Conservation (phyloP, 2,329 filamentous ascomycete genomes). For the Hymenoscyphus infarciens region DNA sequence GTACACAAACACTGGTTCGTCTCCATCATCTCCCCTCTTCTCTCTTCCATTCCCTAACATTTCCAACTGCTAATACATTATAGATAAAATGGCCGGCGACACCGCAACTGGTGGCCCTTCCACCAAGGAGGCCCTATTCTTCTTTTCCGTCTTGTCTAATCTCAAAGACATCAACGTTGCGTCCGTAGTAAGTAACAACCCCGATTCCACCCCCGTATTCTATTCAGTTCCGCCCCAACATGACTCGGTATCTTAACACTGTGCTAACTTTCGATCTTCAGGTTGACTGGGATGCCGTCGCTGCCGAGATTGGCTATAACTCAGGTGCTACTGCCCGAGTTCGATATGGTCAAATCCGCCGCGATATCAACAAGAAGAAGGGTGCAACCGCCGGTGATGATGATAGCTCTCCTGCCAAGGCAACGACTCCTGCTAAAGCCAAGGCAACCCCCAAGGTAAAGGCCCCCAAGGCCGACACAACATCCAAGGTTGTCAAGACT, state of each 20-base stretch:
- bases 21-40: not conserved
- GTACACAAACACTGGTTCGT: not conserved
- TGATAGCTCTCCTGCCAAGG: not conserved
- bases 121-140: constrained; percentile 22
- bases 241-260: no score
- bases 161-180: constrained; percentile 15
- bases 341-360: constrained; percentile 49
- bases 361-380: constrained; percentile 33
- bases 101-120: constrained; percentile 4
- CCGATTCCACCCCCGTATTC: no score
- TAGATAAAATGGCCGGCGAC: no score
- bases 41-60: no score
- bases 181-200: constrained; percentile 25
- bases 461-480: not conserved
- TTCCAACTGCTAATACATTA: no score
- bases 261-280: constrained; percentile 5
- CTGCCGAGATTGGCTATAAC: constrained; percentile 42
- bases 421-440: not conserved
- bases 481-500: not conserved
- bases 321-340: constrained; percentile 45
- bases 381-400: constrained; percentile 30
- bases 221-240: no score
- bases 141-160: constrained; percentile 20
- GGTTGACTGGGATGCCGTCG: constrained; percentile 46
- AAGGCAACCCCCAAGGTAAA: not conserved